These are phyloP conservation scores for Erythrophleum fordii DNA, from an alignment of 306 rosid genomes.

Conservation along the genomic window DNA sequence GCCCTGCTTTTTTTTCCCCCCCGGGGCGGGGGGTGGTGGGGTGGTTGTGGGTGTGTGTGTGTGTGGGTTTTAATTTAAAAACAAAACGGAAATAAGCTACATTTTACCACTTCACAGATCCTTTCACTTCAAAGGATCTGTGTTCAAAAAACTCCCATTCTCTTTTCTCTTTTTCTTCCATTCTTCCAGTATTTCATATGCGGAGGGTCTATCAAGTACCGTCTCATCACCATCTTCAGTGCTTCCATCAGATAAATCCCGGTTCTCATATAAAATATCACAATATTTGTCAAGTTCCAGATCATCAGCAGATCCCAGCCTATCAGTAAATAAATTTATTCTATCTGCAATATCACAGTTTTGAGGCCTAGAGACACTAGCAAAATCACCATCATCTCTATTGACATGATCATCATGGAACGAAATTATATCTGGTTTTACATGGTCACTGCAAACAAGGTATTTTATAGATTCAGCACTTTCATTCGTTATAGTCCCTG, in stretches of 20 bases:
- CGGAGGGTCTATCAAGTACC: conserved; percentile 57
- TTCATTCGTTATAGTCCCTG: conserved; percentile 39
- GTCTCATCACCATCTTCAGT: conserved; percentile 45
- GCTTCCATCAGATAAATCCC: conserved; percentile 42
- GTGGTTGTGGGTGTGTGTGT: too few relatives aligned
- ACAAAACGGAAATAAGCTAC: too few relatives aligned
- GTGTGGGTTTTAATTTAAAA: too few relatives aligned
- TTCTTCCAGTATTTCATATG: conserved; percentile 64
- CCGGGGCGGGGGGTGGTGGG: too few relatives aligned
- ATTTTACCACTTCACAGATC: too few relatives aligned
- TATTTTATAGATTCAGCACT: conserved; percentile 35
- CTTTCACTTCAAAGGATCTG: too few relatives aligned
- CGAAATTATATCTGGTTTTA: conserved; percentile 13
- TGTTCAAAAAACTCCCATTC: conserved; percentile 47
- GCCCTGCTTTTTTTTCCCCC: too few relatives aligned
- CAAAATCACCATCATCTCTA: conserved; percentile 31
- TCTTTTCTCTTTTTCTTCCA: conserved; percentile 77
- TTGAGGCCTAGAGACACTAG: conserved; percentile 31
- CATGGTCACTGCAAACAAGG: conserved; percentile 29
- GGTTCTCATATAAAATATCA: conserved; percentile 26
- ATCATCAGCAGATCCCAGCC: conserved; percentile 32
- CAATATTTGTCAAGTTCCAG: conserved; percentile 25
- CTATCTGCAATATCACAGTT: conserved; percentile 35
- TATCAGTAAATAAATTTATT: conserved; percentile 2
- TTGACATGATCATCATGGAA: conserved; percentile 36